Percentiles rank a stretch among this genome's conserved stretches.
These are phyloP conservation scores for Trametes sp. DNA, from an alignment of 1,284 basidiomycete species.

Conservation along the genomic window DNA sequence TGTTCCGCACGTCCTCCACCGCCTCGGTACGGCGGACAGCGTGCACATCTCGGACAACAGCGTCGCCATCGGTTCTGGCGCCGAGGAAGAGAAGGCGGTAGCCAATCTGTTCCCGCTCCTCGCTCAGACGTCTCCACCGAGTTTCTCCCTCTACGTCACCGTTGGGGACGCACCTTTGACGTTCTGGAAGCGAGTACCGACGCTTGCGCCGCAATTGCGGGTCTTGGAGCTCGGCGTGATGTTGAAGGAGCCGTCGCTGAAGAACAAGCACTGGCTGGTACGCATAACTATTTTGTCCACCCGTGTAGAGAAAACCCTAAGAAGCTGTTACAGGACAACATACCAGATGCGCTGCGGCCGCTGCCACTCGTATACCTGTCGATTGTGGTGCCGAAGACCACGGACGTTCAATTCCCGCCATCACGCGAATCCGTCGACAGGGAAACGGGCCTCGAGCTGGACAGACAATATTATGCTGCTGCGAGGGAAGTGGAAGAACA, in stretches of 20 bases:
- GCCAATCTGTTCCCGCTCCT: background rate
- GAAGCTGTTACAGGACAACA: background rate
- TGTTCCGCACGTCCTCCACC: slow-evolving; percentile 1
- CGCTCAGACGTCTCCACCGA: background rate
- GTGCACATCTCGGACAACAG: background rate
- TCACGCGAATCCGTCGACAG: background rate
- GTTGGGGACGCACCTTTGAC: background rate
- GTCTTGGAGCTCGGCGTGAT: slow-evolving; percentile 10
- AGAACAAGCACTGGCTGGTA: slow-evolving; percentile 15
- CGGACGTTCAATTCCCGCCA: background rate
- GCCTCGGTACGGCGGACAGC: background rate
- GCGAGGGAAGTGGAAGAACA: background rate
- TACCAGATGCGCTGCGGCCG: background rate
- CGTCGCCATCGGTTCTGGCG: background rate
- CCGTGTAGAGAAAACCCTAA: too few relatives aligned
- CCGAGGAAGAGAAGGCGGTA: background rate
- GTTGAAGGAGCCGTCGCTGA: background rate
- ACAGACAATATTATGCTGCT: background rate
- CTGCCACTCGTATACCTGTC: slow-evolving; percentile 3
- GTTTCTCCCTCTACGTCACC: background rate
- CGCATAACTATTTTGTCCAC: background rate
- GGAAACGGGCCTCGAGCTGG: background rate
- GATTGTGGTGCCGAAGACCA: background rate
- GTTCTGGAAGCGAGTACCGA: slow-evolving; percentile 9
- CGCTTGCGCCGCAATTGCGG: slow-evolving; percentile 13